Percentiles rank a stretch among this genome's conserved stretches.
These are phyloP conservation scores for Fusarium sp. DNA, from an alignment of 2,329 filamentous ascomycete genomes.

Conservation along the genomic window DNA sequence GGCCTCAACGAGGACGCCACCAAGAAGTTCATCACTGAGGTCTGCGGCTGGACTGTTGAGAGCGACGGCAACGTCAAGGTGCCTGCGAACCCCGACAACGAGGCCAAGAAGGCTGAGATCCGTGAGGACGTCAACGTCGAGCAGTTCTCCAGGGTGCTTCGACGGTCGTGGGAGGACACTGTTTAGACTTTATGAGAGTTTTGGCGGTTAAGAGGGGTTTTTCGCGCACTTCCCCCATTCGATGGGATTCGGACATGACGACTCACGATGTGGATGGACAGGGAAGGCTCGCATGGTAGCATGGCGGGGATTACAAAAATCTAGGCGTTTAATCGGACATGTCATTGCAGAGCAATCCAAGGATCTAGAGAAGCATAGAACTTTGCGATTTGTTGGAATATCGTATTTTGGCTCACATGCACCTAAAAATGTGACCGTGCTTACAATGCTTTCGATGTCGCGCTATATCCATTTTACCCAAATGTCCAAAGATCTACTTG, in stretches of 20 bases:
- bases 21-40: slow-evolving; percentile 84
- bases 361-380: slow-evolving; percentile 53
- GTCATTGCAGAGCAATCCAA: slow-evolving; percentile 55
- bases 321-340: slow-evolving; percentile 57
- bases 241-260: slow-evolving; percentile 50
- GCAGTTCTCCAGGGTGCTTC: slow-evolving; percentile 84
- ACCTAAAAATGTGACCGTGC: slow-evolving; percentile 14
- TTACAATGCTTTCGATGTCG: slow-evolving; percentile 29
- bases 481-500: slow-evolving; percentile 43
- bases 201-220: slow-evolving; percentile 38
- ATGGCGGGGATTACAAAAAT: slow-evolving; percentile 52
- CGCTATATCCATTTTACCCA: slow-evolving; percentile 9
- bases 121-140: slow-evolving; percentile 95
- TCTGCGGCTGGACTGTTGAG: slow-evolving; percentile 89
- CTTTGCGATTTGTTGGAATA: slow-evolving; percentile 48
- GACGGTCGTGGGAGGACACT: slow-evolving; percentile 86
- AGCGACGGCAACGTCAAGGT: slow-evolving; percentile 77
- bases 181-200: slow-evolving; percentile 48
- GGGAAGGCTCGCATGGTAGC: slow-evolving; percentile 51
- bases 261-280: slow-evolving; percentile 48
- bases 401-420: slow-evolving; percentile 27
- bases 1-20: slow-evolving; percentile 78
- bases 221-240: slow-evolving; percentile 41
- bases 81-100: slow-evolving; percentile 95
- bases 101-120: slow-evolving; percentile 95